These are phyloP conservation scores for Bryum argenteum DNA, from an alignment of 225 moss, liverwort and hornwort species.

Conservation along the genomic window DNA sequence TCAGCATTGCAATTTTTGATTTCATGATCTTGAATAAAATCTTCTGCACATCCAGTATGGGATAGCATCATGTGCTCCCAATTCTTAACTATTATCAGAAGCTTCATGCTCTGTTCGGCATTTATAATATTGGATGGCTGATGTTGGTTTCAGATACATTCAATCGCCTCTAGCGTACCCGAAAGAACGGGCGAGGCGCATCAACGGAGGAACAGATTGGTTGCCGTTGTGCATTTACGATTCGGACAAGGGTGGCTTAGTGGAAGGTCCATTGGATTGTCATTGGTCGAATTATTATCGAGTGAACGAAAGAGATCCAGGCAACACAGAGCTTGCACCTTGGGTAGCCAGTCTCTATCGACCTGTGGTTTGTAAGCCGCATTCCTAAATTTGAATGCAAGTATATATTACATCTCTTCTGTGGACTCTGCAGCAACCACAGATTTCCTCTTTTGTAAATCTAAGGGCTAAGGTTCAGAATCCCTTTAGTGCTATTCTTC, in stretches of 20 bases:
- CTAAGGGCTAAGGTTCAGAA: too few species aligned
- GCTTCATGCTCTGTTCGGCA: too few species aligned
- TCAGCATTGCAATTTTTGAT: too few species aligned
- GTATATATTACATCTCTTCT: too few species aligned
- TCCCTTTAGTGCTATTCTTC: too few species aligned
- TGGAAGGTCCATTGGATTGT: conserved; percentile 56
- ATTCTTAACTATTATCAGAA: too few species aligned
- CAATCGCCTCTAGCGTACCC: conserved; percentile 90
- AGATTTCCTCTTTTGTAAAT: too few species aligned
- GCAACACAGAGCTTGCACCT: conserved; percentile 77
- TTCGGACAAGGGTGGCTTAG: conserved; percentile 69
- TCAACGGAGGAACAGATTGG: conserved; percentile 58
- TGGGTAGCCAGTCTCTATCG: conserved; percentile 75
- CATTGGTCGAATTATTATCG: conserved; percentile 84
- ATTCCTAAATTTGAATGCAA: too few species aligned
- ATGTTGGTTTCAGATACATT: conserved; percentile 63
- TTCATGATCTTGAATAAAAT: too few species aligned
- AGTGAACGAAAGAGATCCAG: conserved; percentile 67
- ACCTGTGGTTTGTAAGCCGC: conserved; percentile 16
- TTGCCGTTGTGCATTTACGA: conserved; percentile 83
- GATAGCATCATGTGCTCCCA: too few species aligned
- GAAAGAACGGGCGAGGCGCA: conserved; percentile 66
- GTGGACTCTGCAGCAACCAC: too few species aligned
- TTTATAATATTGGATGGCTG: neutral
- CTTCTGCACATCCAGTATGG: too few species aligned